These are phyloP conservation scores for Podaxis carcinomalis DNA, from an alignment of 768 basidiomycete genomes.

Conservation along the genomic window DNA sequence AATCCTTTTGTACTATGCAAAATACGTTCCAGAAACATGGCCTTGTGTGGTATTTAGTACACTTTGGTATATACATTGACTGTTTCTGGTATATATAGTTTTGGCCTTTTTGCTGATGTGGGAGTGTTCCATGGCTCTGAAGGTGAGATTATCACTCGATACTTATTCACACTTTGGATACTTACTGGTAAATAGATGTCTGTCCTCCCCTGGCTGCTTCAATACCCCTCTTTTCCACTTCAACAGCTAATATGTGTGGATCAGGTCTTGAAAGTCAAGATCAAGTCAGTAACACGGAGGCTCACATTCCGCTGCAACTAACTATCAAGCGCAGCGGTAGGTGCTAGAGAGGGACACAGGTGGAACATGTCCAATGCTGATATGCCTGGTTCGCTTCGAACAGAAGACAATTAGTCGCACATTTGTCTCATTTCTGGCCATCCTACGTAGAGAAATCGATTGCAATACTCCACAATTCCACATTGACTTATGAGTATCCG, in stretches of 20 bases:
- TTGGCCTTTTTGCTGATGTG: conserved; percentile 12
- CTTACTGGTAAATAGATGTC: conserved; percentile 39
- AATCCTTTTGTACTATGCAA: too few relatives aligned
- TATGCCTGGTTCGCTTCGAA: neutral
- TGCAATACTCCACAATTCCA: too few relatives aligned
- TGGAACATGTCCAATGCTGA: neutral
- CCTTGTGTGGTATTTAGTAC: too few relatives aligned
- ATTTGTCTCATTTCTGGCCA: neutral
- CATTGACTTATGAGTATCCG: too few relatives aligned
- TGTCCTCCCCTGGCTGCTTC: conserved; percentile 28
- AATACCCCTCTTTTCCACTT: conserved; percentile 28
- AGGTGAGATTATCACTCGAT: neutral
- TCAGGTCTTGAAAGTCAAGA: neutral
- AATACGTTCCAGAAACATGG: too few relatives aligned
- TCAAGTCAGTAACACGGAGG: conserved; percentile 5
- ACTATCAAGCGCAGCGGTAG: neutral
- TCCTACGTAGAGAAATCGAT: too few relatives aligned
- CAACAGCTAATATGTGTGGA: conserved; percentile 39
- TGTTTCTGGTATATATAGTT: too few relatives aligned
- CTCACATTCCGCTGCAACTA: conserved; percentile 45
- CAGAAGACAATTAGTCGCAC: neutral
- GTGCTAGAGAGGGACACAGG: neutral
- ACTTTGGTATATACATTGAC: too few relatives aligned
- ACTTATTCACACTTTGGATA: neutral
- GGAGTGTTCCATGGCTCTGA: conserved; percentile 59